Base-by-base conservation (phyloP, 192 early-diverging fungal species). In the Umbelopsis ramanniana region DNA sequence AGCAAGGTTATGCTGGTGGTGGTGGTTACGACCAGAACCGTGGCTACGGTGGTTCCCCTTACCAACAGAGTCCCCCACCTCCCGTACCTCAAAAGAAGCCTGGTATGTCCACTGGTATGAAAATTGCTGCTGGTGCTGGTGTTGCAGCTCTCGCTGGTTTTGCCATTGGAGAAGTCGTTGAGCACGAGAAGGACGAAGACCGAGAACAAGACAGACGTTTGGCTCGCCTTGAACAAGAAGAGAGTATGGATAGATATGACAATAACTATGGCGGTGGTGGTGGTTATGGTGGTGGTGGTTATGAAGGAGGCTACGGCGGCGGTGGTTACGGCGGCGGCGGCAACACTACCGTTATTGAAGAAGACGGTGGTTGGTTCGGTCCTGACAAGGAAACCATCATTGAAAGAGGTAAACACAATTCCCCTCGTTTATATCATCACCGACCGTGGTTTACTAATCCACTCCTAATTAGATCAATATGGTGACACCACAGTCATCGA, bases 361-460 rank as follows among this genome's bases (percentile, higher is more conserved):
- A 79, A 46, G 77, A 74, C 43, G 63, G 70, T 46, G 72, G 73
- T 29, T 74, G 69, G 69, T 79, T 74, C 68, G 72, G 73, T 23
- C 48, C 40, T 33, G 77, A 79, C 48, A 68, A 46, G 8, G 66
- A 74, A 69, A 74, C 73, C 12, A 53, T 72, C 35, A 35, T 74
- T 52, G 67, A 69, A 15, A 66, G 57, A 73, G 70, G 73, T 74
- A 79, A 10, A 29, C 7, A 10, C 33, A n/a, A 4, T 38, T 45
- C 6, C 40, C 40, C 8, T 43, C 11, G 3, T 11, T 6, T 40
- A 8, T 43, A 4, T 43, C 40, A 43, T 4, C 40, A 43, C 11
- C 40, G 40, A 11, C 40, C 6, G 22, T 45, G 40, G 23, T 29
- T 37, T 21, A 33, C 6, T 26, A 17, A 52, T 15, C 10, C 24